phyloP scores from a whole-genome alignment of 1,284 basidiomycete genomes.

The Kwoniella shivajii region DNA sequence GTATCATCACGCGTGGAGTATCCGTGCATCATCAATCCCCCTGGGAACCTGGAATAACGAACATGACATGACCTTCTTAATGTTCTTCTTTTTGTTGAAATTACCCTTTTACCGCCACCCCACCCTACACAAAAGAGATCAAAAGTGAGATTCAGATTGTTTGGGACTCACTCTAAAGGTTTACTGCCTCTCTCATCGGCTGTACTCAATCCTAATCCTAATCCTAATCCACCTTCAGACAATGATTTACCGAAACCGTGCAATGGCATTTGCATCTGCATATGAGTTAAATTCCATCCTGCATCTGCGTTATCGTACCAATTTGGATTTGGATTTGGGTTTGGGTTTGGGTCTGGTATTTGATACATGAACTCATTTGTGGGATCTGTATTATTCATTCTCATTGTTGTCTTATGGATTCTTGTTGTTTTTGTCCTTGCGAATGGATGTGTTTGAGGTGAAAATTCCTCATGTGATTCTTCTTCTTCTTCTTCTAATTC shows the following conservation, averaged over 20 bases:
- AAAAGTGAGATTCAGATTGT: background rate
- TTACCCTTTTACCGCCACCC: background rate
- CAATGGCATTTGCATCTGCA: too few species aligned
- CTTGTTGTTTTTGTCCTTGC: constrained; percentile 10
- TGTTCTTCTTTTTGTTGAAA: background rate
- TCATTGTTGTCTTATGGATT: constrained; percentile 29
- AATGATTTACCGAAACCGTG: constrained; percentile 3
- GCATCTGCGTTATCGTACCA: too few species aligned
- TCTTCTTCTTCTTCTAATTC: background rate
- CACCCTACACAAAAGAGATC: background rate
- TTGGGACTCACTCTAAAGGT: constrained; percentile 20
- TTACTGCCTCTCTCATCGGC: constrained; percentile 1
- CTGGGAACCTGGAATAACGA: too few species aligned
- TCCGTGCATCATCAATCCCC: too few species aligned
- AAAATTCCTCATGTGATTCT: constrained; percentile 8
- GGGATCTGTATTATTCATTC: constrained; percentile 32
- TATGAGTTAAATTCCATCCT: too few species aligned
- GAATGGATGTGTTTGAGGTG: constrained; percentile 17
- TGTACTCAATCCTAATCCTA: background rate
- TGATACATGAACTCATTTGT: constrained; percentile 40
- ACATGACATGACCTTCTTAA: constrained; percentile 5
- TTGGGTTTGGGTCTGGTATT: too few species aligned
- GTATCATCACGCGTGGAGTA: too few species aligned
- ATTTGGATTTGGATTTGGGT: too few species aligned
- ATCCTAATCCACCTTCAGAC: constrained; percentile 15